These are phyloP conservation scores for Fistulinella cinereoalba DNA, from an alignment of 1,284 basidiomycete species.

Conservation along the genomic window DNA sequence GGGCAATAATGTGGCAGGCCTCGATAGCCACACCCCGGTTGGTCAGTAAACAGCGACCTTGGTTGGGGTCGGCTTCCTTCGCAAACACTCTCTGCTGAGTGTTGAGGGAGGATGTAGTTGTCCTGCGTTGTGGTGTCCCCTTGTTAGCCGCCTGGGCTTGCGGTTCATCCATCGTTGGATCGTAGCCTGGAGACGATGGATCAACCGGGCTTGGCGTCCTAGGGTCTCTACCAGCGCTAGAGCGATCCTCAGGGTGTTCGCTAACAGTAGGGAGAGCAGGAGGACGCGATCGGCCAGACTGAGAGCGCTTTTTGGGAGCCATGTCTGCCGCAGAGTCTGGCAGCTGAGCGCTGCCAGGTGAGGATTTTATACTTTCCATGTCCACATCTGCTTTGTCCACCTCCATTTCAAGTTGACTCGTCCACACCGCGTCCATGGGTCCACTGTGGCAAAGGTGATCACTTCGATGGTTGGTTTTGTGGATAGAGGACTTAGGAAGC, in stretches of 20 bases:
- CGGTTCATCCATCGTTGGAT: neutral
- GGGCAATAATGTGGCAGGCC: neutral
- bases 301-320: no score
- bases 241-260: neutral
- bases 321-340: no score
- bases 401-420: no score
- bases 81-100: neutral
- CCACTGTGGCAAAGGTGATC: no score
- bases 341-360: no score
- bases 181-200: neutral
- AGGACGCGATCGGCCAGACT: no score
- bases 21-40: neutral
- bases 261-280: neutral
- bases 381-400: no score
- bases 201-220: neutral
- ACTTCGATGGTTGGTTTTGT: no score
- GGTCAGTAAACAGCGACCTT: neutral
- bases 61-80: neutral
- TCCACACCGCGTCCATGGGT: no score
- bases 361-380: no score
- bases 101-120: neutral
- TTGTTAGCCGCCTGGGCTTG: neutral
- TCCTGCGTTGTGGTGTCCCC: neutral
- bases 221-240: neutral
- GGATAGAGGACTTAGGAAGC: no score